Conservation (phyloP, 164 flowering plant species). For the Houttuynia cordata region DNA sequence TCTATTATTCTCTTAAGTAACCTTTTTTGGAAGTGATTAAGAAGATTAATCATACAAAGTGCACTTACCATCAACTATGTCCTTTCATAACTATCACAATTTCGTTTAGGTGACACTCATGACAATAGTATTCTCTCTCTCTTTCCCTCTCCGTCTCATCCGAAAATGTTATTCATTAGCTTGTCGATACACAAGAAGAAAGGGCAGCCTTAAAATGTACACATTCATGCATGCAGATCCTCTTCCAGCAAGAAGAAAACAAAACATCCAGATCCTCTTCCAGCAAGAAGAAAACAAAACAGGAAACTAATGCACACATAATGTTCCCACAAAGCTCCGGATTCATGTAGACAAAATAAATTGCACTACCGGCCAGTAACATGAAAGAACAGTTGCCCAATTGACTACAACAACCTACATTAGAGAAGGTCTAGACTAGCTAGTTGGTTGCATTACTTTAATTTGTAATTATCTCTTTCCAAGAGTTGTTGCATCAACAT, state of each 20-base stretch:
- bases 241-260: too few species aligned
- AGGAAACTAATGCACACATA: too few species aligned
- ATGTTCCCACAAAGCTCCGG: too few species aligned
- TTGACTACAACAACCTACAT: not conserved
- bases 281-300: too few species aligned
- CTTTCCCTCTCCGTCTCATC: too few species aligned
- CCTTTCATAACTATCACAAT: not conserved
- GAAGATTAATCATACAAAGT: not conserved
- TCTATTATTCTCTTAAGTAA: too few species aligned
- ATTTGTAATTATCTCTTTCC: slow-evolving; percentile 7
- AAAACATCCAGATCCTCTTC: too few species aligned
- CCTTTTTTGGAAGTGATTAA: too few species aligned
- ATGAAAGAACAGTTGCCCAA: not conserved
- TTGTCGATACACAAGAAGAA: too few species aligned
- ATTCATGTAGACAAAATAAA: too few species aligned
- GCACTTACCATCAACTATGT: not conserved
- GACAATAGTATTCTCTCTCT: not conserved
- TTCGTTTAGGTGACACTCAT: not conserved
- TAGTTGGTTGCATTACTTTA: not conserved
- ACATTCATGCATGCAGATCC: too few species aligned
- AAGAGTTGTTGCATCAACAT: not conserved
- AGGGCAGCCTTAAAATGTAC: too few species aligned
- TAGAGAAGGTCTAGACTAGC: not conserved
- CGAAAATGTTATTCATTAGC: not conserved
- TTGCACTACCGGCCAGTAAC: not conserved